Percentiles rank a stretch among this genome's conserved stretches.
phyloP scores from a whole-genome alignment of 2,329 filamentous ascomycete genomes.

The Leptographium wingfieldii region DNA sequence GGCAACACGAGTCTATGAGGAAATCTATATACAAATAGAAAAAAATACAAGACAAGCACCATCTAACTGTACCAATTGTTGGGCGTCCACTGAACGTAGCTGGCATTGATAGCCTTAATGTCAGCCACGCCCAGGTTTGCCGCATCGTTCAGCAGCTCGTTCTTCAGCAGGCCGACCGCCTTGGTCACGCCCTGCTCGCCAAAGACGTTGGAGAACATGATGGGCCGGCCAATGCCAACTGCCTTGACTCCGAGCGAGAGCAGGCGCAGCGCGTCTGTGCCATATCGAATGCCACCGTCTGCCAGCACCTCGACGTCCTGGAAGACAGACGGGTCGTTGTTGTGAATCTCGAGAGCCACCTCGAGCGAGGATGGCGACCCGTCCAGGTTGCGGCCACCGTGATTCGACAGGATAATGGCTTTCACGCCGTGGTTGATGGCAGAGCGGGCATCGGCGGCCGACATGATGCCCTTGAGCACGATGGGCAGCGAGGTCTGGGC shows the following conservation, averaged over 20 bases:
- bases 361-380: conserved; percentile 28
- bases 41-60: not conserved
- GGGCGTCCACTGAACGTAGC: conserved; percentile 18
- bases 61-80: conserved; percentile 15
- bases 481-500: conserved; percentile 20
- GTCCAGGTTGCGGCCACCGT: conserved; percentile 38
- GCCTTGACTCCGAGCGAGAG: conserved; percentile 32
- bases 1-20: too few species aligned
- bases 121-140: conserved; percentile 29
- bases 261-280: conserved; percentile 34
- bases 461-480: conserved; percentile 22
- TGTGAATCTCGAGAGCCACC: conserved; percentile 31
- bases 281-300: conserved; percentile 32
- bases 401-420: conserved; percentile 36
- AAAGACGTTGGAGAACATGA: conserved; percentile 35
- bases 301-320: conserved; percentile 30
- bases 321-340: conserved; percentile 28
- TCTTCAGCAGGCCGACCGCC: conserved; percentile 31
- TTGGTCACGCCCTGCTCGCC: conserved; percentile 34
- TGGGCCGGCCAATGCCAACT: conserved; percentile 34
- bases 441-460: conserved; percentile 19
- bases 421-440: conserved; percentile 28
- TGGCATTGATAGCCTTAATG: conserved; percentile 21
- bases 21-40: not conserved
- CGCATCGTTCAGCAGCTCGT: conserved; percentile 33